Base-by-base conservation (phyloP, 2,329 filamentous ascomycete species). In the Claviceps sp. region DNA sequence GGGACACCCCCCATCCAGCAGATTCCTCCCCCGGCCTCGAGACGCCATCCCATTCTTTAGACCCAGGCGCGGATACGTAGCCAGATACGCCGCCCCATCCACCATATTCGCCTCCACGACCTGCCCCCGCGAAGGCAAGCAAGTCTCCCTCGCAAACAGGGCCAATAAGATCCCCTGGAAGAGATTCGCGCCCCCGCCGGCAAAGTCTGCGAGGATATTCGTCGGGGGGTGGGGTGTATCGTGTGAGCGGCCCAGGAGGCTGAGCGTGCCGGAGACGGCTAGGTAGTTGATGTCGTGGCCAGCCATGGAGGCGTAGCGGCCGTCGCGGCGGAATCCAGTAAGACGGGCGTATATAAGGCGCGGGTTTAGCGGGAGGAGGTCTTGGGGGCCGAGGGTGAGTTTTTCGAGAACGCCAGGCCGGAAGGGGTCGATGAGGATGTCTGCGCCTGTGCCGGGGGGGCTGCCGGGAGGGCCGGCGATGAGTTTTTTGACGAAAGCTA, bases 231-330 rank as follows among this genome's bases (percentile, higher is more conserved):
- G 82, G 1, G 91, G 91, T 57, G 79, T 82, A 62, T 83, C 78
- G 16, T 74, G 77, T 29, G 72, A 71, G 0, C 85, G 74, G 1
- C 91, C 91, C 3, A 97, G 77, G 68, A 95, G 73, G 0, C 77
- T 76, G 29, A 97, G 69, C 1, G 86, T 83, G 0, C 91, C 91
- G 0, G 85, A 86, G 0, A 95, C 87, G 47, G 90, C 88, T 43
- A 97, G 83, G 68, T 97, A 97, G 64, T 97, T 96, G 66, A 96
- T 95, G 65, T 96, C 90, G 64, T 96, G 90, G 45, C 90, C 90
- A 0, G 90, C 89, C 90, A 95, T 96, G 61, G 77, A 70, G 47
- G 78, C 79, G 68, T 95, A 97, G 60, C 81, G 83, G 0, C 90
- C 91, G 68, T 94, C 88, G 40, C 90, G 76, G 13, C 91, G 77